Evolutionary conservation across 169 alveolate genomes (phyloP).

Genomic region (Cryptosporidium viatorum): DNA sequence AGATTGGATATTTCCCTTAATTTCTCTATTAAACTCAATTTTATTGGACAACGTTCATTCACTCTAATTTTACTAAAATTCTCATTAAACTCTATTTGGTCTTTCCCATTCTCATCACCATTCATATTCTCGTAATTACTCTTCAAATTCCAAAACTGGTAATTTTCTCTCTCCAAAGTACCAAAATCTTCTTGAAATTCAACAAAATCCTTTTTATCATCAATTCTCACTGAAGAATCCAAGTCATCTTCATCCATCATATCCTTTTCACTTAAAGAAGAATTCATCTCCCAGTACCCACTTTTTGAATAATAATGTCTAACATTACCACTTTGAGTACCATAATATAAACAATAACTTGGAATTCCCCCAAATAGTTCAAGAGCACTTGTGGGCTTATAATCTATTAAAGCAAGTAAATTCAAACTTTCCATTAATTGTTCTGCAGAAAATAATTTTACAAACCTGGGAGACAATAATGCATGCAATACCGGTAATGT

Average conservation of each 20-base stretch:
- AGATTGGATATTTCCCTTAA: constrained; percentile 1
- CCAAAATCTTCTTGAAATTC: background rate
- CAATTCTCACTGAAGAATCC: background rate
- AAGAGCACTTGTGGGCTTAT: background rate
- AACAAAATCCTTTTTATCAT: background rate
- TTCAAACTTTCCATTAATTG: constrained; percentile 37
- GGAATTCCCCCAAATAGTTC: constrained; percentile 59
- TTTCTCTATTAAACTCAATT: constrained; percentile 15
- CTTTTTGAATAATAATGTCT: background rate
- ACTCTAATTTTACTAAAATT: background rate
- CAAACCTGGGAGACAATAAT: constrained; percentile 25
- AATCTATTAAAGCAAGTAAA: constrained; percentile 36
- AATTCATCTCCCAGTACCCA: constrained; percentile 10
- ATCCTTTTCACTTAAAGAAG: background rate
- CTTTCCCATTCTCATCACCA: background rate
- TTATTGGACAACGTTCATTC: constrained; percentile 18
- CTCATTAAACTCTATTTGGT: background rate
- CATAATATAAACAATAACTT: background rate
- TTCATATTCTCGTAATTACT: background rate
- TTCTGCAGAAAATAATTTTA: constrained; percentile 20
- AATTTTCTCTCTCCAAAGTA: background rate
- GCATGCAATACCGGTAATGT: constrained; percentile 37
- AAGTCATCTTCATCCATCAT: background rate
- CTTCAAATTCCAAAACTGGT: background rate
- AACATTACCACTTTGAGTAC: background rate